phyloP scores from a whole-genome alignment of 2,329 filamentous ascomycete genomes.

The Mycocentrospora acerina region DNA sequence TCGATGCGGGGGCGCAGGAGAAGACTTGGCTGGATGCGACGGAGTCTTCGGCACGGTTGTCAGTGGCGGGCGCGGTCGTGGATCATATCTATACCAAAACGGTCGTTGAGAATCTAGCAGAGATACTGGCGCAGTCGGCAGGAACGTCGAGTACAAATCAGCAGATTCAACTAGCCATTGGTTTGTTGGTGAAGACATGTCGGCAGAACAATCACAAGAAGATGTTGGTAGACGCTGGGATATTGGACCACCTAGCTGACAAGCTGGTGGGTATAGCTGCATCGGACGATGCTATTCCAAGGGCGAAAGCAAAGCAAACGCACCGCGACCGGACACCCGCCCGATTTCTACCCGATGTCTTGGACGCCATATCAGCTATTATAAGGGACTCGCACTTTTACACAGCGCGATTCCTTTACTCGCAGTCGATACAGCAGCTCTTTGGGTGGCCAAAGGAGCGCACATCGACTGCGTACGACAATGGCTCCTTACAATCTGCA shows the following conservation, averaged over 20 bases:
- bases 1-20: constrained; percentile 63
- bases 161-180: constrained; percentile 63
- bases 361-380: constrained; percentile 76
- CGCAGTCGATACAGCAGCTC: constrained; percentile 40
- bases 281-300: constrained; percentile 23
- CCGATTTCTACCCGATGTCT: constrained; percentile 65
- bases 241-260: constrained; percentile 76
- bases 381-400: constrained; percentile 78
- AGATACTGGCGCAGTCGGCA: constrained; percentile 64
- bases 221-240: constrained; percentile 68
- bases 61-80: constrained; percentile 33
- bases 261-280: constrained; percentile 57
- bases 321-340: constrained; percentile 40
- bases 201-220: constrained; percentile 69
- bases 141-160: constrained; percentile 56
- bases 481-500: constrained; percentile 13
- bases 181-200: constrained; percentile 64
- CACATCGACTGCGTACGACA: constrained; percentile 20
- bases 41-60: constrained; percentile 58
- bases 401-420: constrained; percentile 61
- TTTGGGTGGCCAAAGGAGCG: constrained; percentile 35
- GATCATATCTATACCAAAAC: constrained; percentile 61
- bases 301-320: constrained; percentile 17
- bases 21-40: constrained; percentile 53
- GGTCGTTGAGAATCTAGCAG: constrained; percentile 63